Percentiles rank a stretch among this genome's conserved stretches.
Conservation (phyloP, 2,329 filamentous ascomycete genomes). For the Hypoxylon sp. region DNA sequence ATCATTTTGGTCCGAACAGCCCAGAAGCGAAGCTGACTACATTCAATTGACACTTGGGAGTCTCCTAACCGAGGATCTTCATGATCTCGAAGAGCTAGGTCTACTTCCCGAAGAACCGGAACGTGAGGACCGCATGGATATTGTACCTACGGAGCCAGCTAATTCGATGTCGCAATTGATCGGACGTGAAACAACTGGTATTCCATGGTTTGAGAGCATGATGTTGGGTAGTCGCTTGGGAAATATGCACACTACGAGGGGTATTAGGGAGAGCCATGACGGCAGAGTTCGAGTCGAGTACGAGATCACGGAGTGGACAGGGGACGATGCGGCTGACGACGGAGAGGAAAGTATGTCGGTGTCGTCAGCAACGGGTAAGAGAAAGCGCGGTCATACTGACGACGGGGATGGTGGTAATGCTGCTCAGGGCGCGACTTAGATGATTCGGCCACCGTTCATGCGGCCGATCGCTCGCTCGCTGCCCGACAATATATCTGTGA, state of each 20-base stretch:
- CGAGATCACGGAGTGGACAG: constrained; percentile 82
- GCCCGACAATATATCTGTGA: constrained; percentile 19
- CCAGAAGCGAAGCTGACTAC: constrained; percentile 74
- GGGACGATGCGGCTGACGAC: constrained; percentile 56
- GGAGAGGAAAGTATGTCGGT: constrained; percentile 47
- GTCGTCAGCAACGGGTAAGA: constrained; percentile 55
- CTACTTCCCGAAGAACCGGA: constrained; percentile 65
- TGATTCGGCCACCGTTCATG: constrained; percentile 18
- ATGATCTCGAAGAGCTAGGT: constrained; percentile 76
- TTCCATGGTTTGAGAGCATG: constrained; percentile 88
- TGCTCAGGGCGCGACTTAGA: constrained; percentile 10
- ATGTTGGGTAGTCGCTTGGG: constrained; percentile 79
- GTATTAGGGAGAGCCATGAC: constrained; percentile 63
- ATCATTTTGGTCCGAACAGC: constrained; percentile 82
- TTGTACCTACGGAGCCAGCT: constrained; percentile 41
- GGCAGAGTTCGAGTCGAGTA: constrained; percentile 76
- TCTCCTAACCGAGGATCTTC: constrained; percentile 74
- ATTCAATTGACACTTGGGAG: constrained; percentile 86
- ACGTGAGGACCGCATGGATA: constrained; percentile 39
- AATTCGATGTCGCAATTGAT: constrained; percentile 46
- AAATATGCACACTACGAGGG: constrained; percentile 69
- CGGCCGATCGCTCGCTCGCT: constrained; percentile 18
- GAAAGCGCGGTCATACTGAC: constrained; percentile 59
- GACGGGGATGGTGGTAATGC: constrained; percentile 22
- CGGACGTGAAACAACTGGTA: constrained; percentile 71